phyloP scores from a whole-genome alignment of 768 basidiomycete species.

The Boletus sp. region DNA sequence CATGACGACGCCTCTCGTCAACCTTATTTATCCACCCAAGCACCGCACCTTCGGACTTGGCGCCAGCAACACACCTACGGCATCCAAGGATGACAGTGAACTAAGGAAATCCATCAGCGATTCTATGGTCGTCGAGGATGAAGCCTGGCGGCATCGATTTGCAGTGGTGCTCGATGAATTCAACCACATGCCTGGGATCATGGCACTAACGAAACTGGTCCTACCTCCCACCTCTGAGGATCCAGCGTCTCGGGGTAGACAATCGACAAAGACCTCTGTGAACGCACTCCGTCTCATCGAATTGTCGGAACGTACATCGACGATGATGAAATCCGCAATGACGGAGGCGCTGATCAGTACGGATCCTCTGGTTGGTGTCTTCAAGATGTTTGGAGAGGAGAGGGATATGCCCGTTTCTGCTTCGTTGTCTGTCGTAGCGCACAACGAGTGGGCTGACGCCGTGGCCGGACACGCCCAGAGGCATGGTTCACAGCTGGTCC shows the following conservation, averaged over 20 bases:
- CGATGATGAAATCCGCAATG: constrained; percentile 78
- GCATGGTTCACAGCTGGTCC: constrained; percentile 63
- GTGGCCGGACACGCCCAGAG: constrained; percentile 60
- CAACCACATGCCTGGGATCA: constrained; percentile 84
- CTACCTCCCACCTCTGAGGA: constrained; percentile 35
- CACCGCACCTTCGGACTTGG: constrained; percentile 46
- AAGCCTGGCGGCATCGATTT: constrained; percentile 44
- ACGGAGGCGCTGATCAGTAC: constrained; percentile 64
- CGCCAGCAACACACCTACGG: not conserved
- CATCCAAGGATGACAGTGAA: not conserved
- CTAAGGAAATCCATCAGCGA: not conserved
- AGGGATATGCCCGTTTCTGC: constrained; percentile 64
- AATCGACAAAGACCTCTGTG: constrained; percentile 31
- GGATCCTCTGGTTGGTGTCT: constrained; percentile 71
- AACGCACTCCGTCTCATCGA: constrained; percentile 88
- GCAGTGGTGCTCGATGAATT: constrained; percentile 88
- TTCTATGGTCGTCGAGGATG: constrained; percentile 2
- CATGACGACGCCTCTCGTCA: constrained; percentile 80
- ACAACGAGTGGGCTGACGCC: constrained; percentile 65
- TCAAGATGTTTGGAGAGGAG: constrained; percentile 74
- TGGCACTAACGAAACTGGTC: constrained; percentile 85
- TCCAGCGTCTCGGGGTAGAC: not conserved
- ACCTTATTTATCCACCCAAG: constrained; percentile 62
- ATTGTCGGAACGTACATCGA: constrained; percentile 82
- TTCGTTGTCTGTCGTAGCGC: constrained; percentile 71